Evolutionary conservation across 805 yeast species (phyloP).

Genomic region (Hanseniaspora occidentalis): DNA sequence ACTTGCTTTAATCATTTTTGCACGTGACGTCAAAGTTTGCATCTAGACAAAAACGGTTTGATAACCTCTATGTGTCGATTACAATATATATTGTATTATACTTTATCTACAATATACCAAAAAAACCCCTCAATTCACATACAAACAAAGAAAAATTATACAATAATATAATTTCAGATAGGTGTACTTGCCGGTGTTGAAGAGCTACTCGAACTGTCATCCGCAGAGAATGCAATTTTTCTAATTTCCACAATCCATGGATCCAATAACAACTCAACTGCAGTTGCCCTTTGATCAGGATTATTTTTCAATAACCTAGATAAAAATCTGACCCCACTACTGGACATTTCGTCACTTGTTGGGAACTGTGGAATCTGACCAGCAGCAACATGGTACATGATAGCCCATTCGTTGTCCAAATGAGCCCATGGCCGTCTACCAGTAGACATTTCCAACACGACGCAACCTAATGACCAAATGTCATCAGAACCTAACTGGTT

Average conservation of each 20-base stretch:
- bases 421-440: conserved; percentile 96
- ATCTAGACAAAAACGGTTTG: too few species aligned
- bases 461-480: conserved; percentile 96
- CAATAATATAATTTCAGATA: not conserved
- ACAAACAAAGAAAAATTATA: not conserved
- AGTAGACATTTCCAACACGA: conserved; percentile 91
- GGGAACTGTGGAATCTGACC: conserved; percentile 88
- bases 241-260: conserved; percentile 80
- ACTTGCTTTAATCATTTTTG: too few species aligned
- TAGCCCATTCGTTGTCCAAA: conserved; percentile 94
- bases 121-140: not conserved
- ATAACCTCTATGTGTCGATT: too few species aligned
- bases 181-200: conserved; percentile 1
- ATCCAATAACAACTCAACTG: conserved; percentile 72
- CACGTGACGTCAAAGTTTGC: too few species aligned
- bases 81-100: too few species aligned
- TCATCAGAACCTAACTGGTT: conserved; percentile 39
- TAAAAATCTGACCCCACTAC: conserved; percentile 59
- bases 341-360: conserved; percentile 59
- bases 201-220: conserved; percentile 14
- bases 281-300: conserved; percentile 68
- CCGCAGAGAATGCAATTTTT: conserved; percentile 51
- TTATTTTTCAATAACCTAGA: conserved; percentile 69
- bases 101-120: too few species aligned
- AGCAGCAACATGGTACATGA: conserved; percentile 96